Percentiles rank a stretch among this genome's conserved stretches.
Evolutionary conservation across 2,329 filamentous ascomycete genomes (phyloP).

Genomic region (Pezicula neosporulosa): DNA sequence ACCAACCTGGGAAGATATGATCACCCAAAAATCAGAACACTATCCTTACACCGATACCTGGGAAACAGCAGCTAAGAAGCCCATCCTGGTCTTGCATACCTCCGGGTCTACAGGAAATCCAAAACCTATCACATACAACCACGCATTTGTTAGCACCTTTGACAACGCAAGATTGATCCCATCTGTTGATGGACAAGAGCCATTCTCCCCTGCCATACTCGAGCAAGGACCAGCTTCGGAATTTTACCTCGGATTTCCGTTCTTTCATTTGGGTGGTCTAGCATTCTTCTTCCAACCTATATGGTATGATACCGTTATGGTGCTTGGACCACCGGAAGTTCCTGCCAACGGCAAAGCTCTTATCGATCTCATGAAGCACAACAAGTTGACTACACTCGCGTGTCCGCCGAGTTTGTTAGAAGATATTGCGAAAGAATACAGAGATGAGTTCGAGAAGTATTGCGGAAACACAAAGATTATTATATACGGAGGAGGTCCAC

Average conservation of each 20-base stretch:
- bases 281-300: neutral
- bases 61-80: neutral
- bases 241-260: too few species aligned
- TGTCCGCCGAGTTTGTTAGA: neutral
- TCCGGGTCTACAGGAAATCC: too few species aligned
- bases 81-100: neutral
- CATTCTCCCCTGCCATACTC: too few species aligned
- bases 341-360: constrained; percentile 1
- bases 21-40: neutral
- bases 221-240: too few species aligned
- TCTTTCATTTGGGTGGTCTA: neutral
- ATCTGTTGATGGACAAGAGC: too few species aligned
- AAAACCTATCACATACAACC: too few species aligned
- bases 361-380: constrained; percentile 1
- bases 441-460: constrained; percentile 1
- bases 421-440: constrained; percentile 1
- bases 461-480: neutral
- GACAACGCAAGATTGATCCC: too few species aligned
- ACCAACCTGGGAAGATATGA: neutral
- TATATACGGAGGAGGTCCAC: neutral
- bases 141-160: too few species aligned
- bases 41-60: constrained; percentile 1
- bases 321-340: constrained; percentile 1
- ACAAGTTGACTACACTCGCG: neutral
- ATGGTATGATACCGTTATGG: constrained; percentile 1